A percentile compares a stretch with the other conserved stretches of the same genome.
Evolutionary conservation across 2,329 filamentous ascomycete species (phyloP).

Genomic region (Orbilia quercus): DNA sequence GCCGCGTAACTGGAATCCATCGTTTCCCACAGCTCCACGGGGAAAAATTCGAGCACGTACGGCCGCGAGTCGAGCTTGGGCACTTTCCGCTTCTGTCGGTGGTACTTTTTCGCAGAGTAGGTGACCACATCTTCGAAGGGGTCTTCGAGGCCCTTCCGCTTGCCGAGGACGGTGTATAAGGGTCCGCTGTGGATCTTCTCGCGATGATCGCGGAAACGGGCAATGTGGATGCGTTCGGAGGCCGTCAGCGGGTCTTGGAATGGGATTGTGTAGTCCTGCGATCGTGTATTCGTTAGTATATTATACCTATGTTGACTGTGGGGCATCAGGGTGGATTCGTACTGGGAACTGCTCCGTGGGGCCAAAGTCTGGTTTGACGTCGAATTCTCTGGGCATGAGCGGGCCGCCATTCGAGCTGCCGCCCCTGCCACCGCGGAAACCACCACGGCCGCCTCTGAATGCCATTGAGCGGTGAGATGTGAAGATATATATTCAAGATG

Average conservation of each 20-base stretch:
- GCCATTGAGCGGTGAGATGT: slow-evolving; percentile 28
- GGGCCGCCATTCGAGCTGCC: slow-evolving; percentile 54
- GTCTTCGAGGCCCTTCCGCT: slow-evolving; percentile 59
- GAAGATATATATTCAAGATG: slow-evolving; percentile 5
- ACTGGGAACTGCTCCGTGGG: slow-evolving; percentile 60
- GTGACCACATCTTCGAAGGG: slow-evolving; percentile 60
- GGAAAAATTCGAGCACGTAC: slow-evolving; percentile 60
- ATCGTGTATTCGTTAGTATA: slow-evolving; percentile 9
- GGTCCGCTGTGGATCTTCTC: slow-evolving; percentile 60
- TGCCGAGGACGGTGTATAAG: slow-evolving; percentile 59
- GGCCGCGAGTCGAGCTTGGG: slow-evolving; percentile 60
- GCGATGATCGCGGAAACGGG: slow-evolving; percentile 59
- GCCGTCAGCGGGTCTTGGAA: slow-evolving; percentile 44
- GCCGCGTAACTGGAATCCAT: slow-evolving; percentile 56
- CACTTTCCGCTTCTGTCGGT: slow-evolving; percentile 58
- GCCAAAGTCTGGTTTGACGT: slow-evolving; percentile 60
- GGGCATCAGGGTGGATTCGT: slow-evolving; percentile 13
- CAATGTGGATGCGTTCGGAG: slow-evolving; percentile 54
- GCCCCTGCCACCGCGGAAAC: slow-evolving; percentile 57
- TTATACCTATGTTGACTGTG: neutral
- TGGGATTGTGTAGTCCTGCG: slow-evolving; percentile 52
- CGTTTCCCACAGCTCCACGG: slow-evolving; percentile 58
- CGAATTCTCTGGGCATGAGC: slow-evolving; percentile 56
- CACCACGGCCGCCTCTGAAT: slow-evolving; percentile 56
- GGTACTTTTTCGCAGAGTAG: slow-evolving; percentile 59